A percentile compares a stretch with the other conserved stretches of the same genome.
phyloP scores from a whole-genome alignment of 2,329 filamentous ascomycete genomes.

The Parastagonospora avenae region DNA sequence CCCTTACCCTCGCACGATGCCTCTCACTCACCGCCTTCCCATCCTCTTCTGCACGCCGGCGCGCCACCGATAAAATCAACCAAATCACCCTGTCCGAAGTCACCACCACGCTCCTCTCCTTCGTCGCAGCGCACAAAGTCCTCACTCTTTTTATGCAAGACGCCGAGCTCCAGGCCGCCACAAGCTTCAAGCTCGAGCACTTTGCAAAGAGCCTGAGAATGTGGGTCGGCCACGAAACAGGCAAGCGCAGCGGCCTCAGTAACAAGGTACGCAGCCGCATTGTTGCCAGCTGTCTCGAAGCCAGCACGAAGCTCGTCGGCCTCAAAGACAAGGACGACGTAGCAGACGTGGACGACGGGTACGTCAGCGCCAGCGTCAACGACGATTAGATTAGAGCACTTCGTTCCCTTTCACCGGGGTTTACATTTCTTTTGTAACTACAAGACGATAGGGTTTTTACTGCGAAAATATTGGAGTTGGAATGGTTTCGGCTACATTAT shows the following conservation, averaged over 20 bases:
- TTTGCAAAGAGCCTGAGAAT: constrained; percentile 51
- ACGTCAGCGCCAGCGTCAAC: constrained; percentile 8
- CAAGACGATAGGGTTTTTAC: background rate
- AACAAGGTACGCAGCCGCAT: constrained; percentile 46
- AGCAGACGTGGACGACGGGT: constrained; percentile 25
- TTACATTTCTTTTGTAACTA: background rate
- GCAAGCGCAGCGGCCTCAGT: constrained; percentile 47
- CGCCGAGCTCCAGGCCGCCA: constrained; percentile 34
- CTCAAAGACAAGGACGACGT: constrained; percentile 28
- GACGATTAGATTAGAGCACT: background rate
- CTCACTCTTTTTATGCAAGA: constrained; percentile 47
- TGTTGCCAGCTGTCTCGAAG: constrained; percentile 48
- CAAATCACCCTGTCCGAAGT: constrained; percentile 46
- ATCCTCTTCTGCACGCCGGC: constrained; percentile 39
- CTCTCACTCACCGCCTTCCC: constrained; percentile 55
- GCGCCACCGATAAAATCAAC: constrained; percentile 49
- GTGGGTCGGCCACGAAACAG: constrained; percentile 54
- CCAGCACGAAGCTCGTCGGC: constrained; percentile 52
- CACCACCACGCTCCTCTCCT: constrained; percentile 52
- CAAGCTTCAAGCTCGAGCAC: constrained; percentile 49
- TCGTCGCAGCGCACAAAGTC: constrained; percentile 52
- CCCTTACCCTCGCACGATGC: constrained; percentile 65
- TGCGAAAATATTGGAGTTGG: too few species aligned
- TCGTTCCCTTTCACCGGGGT: background rate
- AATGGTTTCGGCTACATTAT: background rate